phyloP scores from a whole-genome alignment of 2,329 filamentous ascomycete species.

The Sphaerulina vaccinii region DNA sequence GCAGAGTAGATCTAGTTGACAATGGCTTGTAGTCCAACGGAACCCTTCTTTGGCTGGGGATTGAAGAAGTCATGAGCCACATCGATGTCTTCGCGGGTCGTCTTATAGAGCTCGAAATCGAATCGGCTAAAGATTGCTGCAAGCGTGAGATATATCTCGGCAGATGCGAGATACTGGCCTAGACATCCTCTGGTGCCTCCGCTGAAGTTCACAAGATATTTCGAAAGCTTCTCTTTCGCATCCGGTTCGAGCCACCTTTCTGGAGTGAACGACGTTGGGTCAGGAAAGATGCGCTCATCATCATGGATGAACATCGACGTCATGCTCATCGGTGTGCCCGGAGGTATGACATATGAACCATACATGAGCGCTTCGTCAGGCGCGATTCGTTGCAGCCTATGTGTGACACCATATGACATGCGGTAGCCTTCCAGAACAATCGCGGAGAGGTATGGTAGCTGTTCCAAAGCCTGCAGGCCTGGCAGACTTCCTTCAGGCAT shows the following conservation, averaged over 20 bases:
- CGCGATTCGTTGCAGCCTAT: slow-evolving; percentile 24
- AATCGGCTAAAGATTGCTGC: slow-evolving; percentile 17
- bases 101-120: slow-evolving; percentile 22
- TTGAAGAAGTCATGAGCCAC: slow-evolving; percentile 11
- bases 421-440: slow-evolving; percentile 24
- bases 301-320: slow-evolving; percentile 34
- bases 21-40: not conserved
- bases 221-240: slow-evolving; percentile 6
- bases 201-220: slow-evolving; percentile 28
- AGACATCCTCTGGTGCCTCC: slow-evolving; percentile 36
- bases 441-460: slow-evolving; percentile 23
- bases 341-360: slow-evolving; percentile 15
- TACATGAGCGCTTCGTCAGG: slow-evolving; percentile 20
- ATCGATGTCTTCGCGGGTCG: slow-evolving; percentile 14
- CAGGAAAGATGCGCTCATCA: slow-evolving; percentile 33
- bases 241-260: slow-evolving; percentile 35
- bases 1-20: not conserved
- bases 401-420: slow-evolving; percentile 21
- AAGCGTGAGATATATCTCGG: slow-evolving; percentile 25
- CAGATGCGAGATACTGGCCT: slow-evolving; percentile 25
- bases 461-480: slow-evolving; percentile 12
- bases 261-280: slow-evolving; percentile 33
- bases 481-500: slow-evolving; percentile 10
- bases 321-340: slow-evolving; percentile 33
- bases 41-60: not conserved